A percentile compares a stretch with the other conserved stretches of the same genome.
These are phyloP conservation scores for Podaxis sp. DNA, from an alignment of 768 basidiomycete genomes.

Conservation along the genomic window DNA sequence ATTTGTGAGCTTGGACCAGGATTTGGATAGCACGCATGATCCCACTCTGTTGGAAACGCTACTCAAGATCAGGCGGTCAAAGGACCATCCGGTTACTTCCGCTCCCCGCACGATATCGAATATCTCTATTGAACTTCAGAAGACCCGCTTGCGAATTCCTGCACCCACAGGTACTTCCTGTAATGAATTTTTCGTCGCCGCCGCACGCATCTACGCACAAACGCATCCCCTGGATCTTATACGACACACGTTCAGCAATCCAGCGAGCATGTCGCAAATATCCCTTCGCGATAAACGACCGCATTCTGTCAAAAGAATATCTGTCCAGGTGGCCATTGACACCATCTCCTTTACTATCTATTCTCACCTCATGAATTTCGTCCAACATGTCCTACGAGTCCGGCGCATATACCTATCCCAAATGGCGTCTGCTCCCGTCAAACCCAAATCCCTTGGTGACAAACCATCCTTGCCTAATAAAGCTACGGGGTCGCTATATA, in stretches of 20 bases:
- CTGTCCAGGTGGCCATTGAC: conserved; percentile 38
- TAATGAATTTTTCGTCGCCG: conserved; percentile 36
- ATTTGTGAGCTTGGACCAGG: conserved; percentile 24
- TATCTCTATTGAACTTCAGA: conserved; percentile 28
- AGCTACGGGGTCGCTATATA: conserved; percentile 18
- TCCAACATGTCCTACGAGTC: conserved; percentile 54
- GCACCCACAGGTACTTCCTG: conserved; percentile 27
- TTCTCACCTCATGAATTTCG: conserved; percentile 63
- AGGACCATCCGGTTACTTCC: conserved; percentile 1
- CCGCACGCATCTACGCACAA: conserved; percentile 27
- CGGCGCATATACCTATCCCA: conserved; percentile 34
- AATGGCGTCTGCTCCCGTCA: background rate
- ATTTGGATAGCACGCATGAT: conserved; percentile 13
- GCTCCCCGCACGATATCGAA: conserved; percentile 7
- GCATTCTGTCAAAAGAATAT: conserved; percentile 28
- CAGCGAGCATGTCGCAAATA: conserved; percentile 43
- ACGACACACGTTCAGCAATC: conserved; percentile 24
- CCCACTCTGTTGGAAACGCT: conserved; percentile 21
- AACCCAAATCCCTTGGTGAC: conserved; percentile 2
- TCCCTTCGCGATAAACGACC: conserved; percentile 39
- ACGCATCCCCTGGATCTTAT: conserved; percentile 25
- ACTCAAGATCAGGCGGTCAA: conserved; percentile 17
- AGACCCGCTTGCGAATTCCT: conserved; percentile 31
- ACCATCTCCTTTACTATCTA: conserved; percentile 43
- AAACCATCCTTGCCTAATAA: conserved; percentile 12